Evolutionary conservation across 257 asterid genomes (phyloP), one percentile per base, ranked within the genome.

Genomic region (Nicotiana otophora): DNA sequence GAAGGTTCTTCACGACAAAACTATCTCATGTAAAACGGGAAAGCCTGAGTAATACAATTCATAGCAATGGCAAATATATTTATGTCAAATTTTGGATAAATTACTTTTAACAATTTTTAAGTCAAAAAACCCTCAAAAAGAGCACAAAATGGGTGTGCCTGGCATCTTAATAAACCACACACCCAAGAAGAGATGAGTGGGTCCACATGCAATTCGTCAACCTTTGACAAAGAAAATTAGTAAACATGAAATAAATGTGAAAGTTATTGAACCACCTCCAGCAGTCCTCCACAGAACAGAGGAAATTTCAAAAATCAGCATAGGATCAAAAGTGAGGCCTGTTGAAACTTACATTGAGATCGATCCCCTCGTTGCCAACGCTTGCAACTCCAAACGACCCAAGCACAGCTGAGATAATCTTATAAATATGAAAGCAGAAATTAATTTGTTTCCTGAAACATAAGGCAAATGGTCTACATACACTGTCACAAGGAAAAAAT

Each of bases 351-450:
- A 93, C 98, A 87, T 92, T 90, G 63, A 91, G 94, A 88, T 93
- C 95, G 77, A 91, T 86, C 85, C 89, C 97, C 84, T 91, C 98
- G 82, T 88, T 87, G 84, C 97, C 98, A 84, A 78, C 82, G 81
- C 94, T 84, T 79, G 92, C 57, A 33, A 86, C 83, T 84, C 98
- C 96, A 83, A 93, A 84, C 64, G 99, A 91, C 84, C 84, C 89
- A 77, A 88, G 83, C 67, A 86, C 77, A 72, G 86, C 95, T 55
- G 99, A 91, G 77, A 93, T 80, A 82, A 92, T 90, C 98, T 95
- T 85, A 82, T 65, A 42, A 51, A 82, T 36, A 57, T 46, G 55
- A 61, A 82, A 62, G 68, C 80, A 74, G 72, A 53, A 51, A 51
- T 53, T 17, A 76, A 48, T 76, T 76, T 33, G 36, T 57, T 26